A percentile compares a stretch with the other conserved stretches of the same genome.
Evolutionary conservation across 352 stramenopile species (phyloP).

Genomic region (Pythium insidiosum): DNA sequence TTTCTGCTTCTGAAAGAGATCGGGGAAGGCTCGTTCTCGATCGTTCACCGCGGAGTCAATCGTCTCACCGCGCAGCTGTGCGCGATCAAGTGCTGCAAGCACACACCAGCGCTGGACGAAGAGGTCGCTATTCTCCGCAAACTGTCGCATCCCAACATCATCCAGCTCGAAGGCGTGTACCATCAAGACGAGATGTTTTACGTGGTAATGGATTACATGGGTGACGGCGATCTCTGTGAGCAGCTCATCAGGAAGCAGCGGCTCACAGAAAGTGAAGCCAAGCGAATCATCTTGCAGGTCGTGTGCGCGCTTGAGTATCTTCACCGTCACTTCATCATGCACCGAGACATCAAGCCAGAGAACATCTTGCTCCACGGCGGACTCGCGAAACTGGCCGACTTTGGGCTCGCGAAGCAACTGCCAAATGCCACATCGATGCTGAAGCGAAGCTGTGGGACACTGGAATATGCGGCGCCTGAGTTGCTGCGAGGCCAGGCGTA

Average conservation of each 20-base stretch:
- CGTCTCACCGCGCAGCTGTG: constrained; percentile 49
- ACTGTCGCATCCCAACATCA: constrained; percentile 60
- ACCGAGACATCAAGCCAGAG: constrained; percentile 77
- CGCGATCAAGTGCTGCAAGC: constrained; percentile 72
- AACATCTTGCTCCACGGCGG: constrained; percentile 74
- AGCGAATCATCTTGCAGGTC: constrained; percentile 55
- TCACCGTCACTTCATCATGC: constrained; percentile 50
- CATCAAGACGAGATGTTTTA: constrained; percentile 65
- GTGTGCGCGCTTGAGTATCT: constrained; percentile 51
- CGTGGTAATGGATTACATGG: constrained; percentile 79
- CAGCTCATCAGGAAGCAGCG: constrained; percentile 55
- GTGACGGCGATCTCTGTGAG: constrained; percentile 70
- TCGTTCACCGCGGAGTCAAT: constrained; percentile 73
- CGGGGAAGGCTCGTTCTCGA: constrained; percentile 77
- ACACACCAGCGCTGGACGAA: constrained; percentile 48
- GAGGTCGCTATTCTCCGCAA: constrained; percentile 59
- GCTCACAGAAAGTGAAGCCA: constrained; percentile 41
- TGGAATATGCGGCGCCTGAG: constrained; percentile 74
- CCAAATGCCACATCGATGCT: constrained; percentile 35
- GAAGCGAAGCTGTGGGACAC: constrained; percentile 56
- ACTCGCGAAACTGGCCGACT: constrained; percentile 71
- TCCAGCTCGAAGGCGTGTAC: constrained; percentile 64
- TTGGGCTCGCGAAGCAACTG: constrained; percentile 68
- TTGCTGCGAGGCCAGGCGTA: constrained; percentile 59
- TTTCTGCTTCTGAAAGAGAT: constrained; percentile 78